Evolutionary conservation across 2,329 filamentous ascomycete species (phyloP), one percentile per base, ranked within the genome.

Genomic region (Fusarium torreyae): DNA sequence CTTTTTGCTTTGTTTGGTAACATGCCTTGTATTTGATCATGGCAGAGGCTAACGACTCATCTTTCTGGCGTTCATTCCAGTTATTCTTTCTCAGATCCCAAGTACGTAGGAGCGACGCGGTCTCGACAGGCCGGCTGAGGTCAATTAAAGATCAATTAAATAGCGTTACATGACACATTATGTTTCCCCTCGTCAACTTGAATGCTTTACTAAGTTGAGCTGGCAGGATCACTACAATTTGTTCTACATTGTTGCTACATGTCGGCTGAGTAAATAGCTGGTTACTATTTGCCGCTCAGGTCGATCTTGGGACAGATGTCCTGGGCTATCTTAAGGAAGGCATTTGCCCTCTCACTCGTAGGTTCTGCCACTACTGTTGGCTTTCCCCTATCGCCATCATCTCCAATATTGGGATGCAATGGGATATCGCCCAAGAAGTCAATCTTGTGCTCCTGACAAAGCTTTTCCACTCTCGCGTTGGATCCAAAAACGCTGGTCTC

Each of bases 351-450:
- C 33, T 88, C 85, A 72, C 93, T 94, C 2, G 89, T 85, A 9
- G 95, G 94, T 78, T 97, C 93, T 2, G 93, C 88, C 4, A 97
- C 94, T 1, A 98, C 92, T 1, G 94, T 98, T 6, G 96, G 96
- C 78, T 92, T 94, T 1, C 96, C 96, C 20, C 87, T 84, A 79
- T 97, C 94, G 2, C 93, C 94, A 79, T 98, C 93, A 57, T 93
- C 91, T 62, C 94, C 97, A 22, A 98, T 97, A 51, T 85, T 89
- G 6, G 92, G 89, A 78, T 98, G 93, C 49, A 99, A 84, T 7
- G 95, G 95, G 40, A 99, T 91, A 77, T 98, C 92, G 2, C 93
- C 95, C 5, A 99, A 81, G 68, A 98, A 88, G n/a, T 91, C 87
- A 53, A 98, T 88, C 1, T 87, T 87, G 43, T 94, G 85, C 60